These are phyloP conservation scores for Domatiomyces catenatus DNA, from an alignment of 2,329 filamentous ascomycete species.

Conservation along the genomic window DNA sequence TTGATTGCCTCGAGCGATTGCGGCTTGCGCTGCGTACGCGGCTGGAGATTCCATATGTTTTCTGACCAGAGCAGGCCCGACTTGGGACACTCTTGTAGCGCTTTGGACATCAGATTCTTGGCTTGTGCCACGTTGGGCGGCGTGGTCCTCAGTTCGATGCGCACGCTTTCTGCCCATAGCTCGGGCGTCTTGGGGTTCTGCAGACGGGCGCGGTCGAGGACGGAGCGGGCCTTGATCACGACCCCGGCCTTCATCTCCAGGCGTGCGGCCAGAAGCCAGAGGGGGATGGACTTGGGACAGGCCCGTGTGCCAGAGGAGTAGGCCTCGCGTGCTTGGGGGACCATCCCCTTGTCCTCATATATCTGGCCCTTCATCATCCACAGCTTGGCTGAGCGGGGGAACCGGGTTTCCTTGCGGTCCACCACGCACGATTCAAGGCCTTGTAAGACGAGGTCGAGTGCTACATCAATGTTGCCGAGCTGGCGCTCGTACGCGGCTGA, in stretches of 20 bases:
- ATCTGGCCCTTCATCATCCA: conserved; percentile 99
- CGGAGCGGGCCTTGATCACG: conserved; percentile 79
- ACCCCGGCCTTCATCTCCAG: conserved; percentile 75
- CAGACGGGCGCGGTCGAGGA: conserved; percentile 79
- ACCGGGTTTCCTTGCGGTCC: conserved; percentile 48
- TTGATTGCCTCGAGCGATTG: conserved; percentile 88
- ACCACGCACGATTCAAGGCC: conserved; percentile 29
- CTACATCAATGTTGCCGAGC: conserved; percentile 59
- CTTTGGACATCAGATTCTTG: conserved; percentile 82
- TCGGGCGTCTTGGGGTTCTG: conserved; percentile 71
- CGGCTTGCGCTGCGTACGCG: conserved; percentile 81
- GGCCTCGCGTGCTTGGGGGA: conserved; percentile 74
- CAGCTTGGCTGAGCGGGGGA: conserved; percentile 71
- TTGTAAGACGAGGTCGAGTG: conserved; percentile 74
- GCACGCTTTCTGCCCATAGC: conserved; percentile 86
- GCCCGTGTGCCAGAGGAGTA: conserved; percentile 79
- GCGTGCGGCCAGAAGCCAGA: conserved; percentile 80
- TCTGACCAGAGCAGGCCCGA: conserved; percentile 84
- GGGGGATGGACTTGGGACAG: conserved; percentile 63
- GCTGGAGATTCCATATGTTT: conserved; percentile 86
- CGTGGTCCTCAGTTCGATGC: conserved; percentile 74
- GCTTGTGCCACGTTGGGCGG: conserved; percentile 57
- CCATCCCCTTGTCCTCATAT: conserved; percentile 68
- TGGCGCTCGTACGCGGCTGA: conserved; percentile 86
- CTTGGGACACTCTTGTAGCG: conserved; percentile 76